These are phyloP conservation scores for Triticum turgidum DNA, from an alignment of 176 grass and related monocot species.

Conservation along the genomic window DNA sequence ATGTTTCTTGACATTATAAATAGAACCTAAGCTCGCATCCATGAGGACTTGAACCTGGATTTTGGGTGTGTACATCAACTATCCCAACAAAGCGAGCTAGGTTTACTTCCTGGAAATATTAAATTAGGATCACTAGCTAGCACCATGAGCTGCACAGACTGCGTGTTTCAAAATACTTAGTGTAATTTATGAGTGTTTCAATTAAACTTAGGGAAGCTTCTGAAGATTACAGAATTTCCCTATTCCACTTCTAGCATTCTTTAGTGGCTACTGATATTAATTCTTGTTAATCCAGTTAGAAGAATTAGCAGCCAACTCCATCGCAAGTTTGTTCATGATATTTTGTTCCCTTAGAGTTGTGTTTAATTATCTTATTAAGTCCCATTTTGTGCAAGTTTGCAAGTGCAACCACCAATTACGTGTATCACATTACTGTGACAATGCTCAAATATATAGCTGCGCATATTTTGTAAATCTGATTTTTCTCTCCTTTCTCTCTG, in stretches of 20 bases:
- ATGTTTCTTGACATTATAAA: background rate
- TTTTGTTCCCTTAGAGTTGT: too few relatives aligned
- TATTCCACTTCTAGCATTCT: background rate
- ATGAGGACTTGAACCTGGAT: background rate
- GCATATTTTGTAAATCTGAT: background rate
- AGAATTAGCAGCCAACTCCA: background rate
- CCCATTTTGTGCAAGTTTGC: too few relatives aligned
- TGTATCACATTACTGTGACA: background rate
- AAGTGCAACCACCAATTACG: too few relatives aligned
- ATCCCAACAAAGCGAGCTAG: background rate
- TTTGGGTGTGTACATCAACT: background rate
- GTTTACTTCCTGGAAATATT: background rate
- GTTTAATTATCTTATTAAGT: too few relatives aligned
- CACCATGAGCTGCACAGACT: too few relatives aligned
- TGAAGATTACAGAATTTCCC: background rate
- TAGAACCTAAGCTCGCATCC: background rate
- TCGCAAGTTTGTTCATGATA: too few relatives aligned
- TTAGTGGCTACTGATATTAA: background rate
- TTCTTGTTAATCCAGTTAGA: background rate
- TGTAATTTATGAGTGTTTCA: background rate
- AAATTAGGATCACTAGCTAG: background rate
- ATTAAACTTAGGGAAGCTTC: background rate
- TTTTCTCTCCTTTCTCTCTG: background rate
- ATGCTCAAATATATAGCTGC: background rate
- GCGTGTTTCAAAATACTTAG: background rate